phyloP scores from a whole-genome alignment of 2,329 filamentous ascomycete genomes.

The Colletotrichum graminicola region DNA sequence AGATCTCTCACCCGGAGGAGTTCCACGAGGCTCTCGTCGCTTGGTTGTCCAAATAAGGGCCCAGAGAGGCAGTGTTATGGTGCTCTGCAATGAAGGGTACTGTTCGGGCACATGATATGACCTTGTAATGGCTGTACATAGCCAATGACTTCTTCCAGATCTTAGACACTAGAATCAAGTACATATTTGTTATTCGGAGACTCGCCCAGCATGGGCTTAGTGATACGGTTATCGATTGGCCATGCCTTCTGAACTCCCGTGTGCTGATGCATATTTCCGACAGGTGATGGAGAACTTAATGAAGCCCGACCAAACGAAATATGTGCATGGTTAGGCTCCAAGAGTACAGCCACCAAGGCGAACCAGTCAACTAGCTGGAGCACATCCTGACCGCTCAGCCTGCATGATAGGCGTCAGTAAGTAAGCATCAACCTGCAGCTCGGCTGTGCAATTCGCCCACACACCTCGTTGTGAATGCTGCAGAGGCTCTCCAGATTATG shows the following conservation, averaged over 20 bases:
- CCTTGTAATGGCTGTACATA: conserved; percentile 15
- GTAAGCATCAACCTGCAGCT: neutral
- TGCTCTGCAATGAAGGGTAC: neutral
- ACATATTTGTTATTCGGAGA: neutral
- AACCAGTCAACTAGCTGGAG: neutral
- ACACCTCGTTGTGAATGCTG: too few relatives aligned
- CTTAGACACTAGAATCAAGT: neutral
- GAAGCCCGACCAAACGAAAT: too few relatives aligned
- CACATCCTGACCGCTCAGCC: neutral
- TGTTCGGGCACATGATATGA: neutral
- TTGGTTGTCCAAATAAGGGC: conserved; percentile 53
- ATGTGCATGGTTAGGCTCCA: neutral
- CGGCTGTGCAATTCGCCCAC: neutral
- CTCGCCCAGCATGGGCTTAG: neutral
- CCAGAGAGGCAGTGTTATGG: too few relatives aligned
- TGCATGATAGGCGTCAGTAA: neutral
- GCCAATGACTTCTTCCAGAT: conserved; percentile 4
- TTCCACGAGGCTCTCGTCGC: conserved; percentile 61
- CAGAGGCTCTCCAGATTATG: neutral
- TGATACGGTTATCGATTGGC: neutral
- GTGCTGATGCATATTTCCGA: neutral
- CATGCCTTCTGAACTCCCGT: neutral
- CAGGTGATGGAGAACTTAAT: neutral
- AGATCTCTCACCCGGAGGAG: conserved; percentile 62
- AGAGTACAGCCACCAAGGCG: neutral